These are phyloP conservation scores for Chaetomium fimeti DNA, from an alignment of 495 filamentous ascomycete species.

Conservation along the genomic window DNA sequence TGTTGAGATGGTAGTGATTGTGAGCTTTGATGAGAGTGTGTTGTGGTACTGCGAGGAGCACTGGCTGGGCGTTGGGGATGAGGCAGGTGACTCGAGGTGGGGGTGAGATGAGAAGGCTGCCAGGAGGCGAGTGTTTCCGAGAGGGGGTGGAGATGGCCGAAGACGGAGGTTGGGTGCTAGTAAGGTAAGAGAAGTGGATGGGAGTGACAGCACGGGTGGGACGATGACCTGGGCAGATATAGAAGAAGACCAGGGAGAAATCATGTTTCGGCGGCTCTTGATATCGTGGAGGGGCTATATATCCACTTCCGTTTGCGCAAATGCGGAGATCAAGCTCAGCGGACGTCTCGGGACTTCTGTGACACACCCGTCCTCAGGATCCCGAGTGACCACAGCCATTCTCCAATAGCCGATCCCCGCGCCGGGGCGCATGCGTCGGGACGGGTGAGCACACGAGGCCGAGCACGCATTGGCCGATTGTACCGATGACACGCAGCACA, in stretches of 20 bases:
- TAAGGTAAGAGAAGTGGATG: not conserved
- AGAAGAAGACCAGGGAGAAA: not conserved
- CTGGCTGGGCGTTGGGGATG: not conserved
- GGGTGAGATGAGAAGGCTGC: not conserved
- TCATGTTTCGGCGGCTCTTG: not conserved
- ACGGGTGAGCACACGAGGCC: slow-evolving; percentile 19
- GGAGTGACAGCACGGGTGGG: not conserved
- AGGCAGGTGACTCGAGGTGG: not conserved
- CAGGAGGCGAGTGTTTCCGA: not conserved
- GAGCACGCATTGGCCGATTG: slow-evolving; percentile 23
- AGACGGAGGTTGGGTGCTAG: not conserved
- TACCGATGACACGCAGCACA: slow-evolving; percentile 31
- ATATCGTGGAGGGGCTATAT: slow-evolving; percentile 20
- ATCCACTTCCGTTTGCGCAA: slow-evolving; percentile 34
- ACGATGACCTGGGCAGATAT: not conserved
- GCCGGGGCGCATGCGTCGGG: slow-evolving; percentile 19
- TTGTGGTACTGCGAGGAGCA: not conserved
- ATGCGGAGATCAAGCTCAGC: slow-evolving; percentile 33
- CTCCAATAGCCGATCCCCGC: slow-evolving; percentile 31
- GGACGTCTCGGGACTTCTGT: slow-evolving; percentile 15
- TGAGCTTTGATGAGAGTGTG: not conserved
- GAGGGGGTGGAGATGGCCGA: not conserved
- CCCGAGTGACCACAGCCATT: slow-evolving; percentile 25
- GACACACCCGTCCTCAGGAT: slow-evolving; percentile 19
- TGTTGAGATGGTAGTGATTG: slow-evolving; percentile 2